Evolutionary conservation across 805 yeast species (phyloP).

Genomic region (Geotrichum ghanense): DNA sequence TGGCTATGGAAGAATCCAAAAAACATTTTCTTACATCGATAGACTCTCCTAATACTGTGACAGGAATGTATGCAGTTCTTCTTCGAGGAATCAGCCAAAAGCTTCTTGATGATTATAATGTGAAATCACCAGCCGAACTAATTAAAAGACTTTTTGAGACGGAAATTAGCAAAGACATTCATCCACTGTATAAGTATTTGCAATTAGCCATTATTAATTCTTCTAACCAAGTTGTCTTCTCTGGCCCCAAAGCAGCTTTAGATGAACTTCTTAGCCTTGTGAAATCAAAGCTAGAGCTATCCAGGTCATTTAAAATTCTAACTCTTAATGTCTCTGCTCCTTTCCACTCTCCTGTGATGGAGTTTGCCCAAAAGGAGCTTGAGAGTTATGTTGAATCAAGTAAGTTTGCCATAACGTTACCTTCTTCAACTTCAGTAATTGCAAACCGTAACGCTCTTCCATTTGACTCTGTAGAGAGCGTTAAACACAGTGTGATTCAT

Average conservation of each 20-base stretch:
- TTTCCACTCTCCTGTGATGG: constrained; percentile 35
- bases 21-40: constrained; percentile 9
- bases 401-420: constrained; percentile 14
- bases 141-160: constrained; percentile 5
- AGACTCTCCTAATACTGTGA: constrained; percentile 25
- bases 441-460: constrained; percentile 26
- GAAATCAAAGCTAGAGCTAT: constrained; percentile 15
- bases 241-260: constrained; percentile 30
- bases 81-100: constrained; percentile 9
- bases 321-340: constrained; percentile 38
- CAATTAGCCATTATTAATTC: constrained; percentile 40
- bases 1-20: constrained; percentile 32
- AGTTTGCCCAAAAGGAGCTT: constrained; percentile 29
- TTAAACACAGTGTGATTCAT: constrained; percentile 16
- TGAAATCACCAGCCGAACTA: constrained; percentile 7
- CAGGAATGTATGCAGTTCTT: constrained; percentile 19
- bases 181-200: constrained; percentile 12
- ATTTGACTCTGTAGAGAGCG: constrained; percentile 19
- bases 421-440: constrained; percentile 16
- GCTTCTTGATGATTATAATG: constrained; percentile 13
- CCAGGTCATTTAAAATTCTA: constrained; percentile 17
- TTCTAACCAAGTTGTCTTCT: constrained; percentile 31
- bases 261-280: constrained; percentile 17
- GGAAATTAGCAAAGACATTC: constrained; percentile 8
- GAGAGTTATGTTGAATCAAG: constrained; percentile 13